These are phyloP conservation scores for Phaffomyces antillensis DNA, from an alignment of 805 yeast genomes.

Conservation along the genomic window DNA sequence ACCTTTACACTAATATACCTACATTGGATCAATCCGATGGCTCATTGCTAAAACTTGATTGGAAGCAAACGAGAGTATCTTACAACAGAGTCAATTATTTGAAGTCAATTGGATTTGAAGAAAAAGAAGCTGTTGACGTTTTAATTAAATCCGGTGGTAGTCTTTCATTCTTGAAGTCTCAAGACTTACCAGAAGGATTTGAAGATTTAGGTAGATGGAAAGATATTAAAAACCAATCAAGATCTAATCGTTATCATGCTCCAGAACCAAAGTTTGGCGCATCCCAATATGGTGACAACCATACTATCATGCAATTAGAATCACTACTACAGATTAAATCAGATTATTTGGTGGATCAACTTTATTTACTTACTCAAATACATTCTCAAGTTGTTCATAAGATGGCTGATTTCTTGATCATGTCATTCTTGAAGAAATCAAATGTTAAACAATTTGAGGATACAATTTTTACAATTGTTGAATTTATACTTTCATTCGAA, in stretches of 20 bases:
- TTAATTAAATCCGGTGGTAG: conserved; percentile 28
- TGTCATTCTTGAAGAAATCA: conserved; percentile 28
- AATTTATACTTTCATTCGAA: conserved; percentile 29
- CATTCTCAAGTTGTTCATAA: conserved; percentile 33
- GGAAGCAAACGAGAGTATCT: conserved; percentile 37
- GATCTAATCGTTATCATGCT: conserved; percentile 18
- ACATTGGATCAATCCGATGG: conserved; percentile 30
- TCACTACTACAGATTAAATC: conserved; percentile 29
- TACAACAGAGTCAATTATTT: conserved; percentile 28
- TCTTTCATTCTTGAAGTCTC: conserved; percentile 19
- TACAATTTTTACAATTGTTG: conserved; percentile 31
- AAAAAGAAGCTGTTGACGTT: conserved; percentile 23
- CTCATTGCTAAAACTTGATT: conserved; percentile 27
- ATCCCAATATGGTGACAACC: conserved; percentile 32
- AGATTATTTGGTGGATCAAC: conserved; percentile 31
- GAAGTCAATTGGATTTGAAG: conserved; percentile 24
- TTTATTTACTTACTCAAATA: conserved; percentile 36
- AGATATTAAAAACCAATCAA: conserved; percentile 11
- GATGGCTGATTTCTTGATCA: conserved; percentile 33
- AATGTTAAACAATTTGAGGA: conserved; percentile 29
- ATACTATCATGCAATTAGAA: conserved; percentile 35
- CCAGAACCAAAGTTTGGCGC: conserved; percentile 25
- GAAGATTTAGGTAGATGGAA: conserved; percentile 26
- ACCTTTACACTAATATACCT: conserved; percentile 33
- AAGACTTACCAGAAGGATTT: conserved; percentile 20